Base-by-base conservation (phyloP, 495 filamentous ascomycete species). In the Lindgomyces ingoldianus region DNA sequence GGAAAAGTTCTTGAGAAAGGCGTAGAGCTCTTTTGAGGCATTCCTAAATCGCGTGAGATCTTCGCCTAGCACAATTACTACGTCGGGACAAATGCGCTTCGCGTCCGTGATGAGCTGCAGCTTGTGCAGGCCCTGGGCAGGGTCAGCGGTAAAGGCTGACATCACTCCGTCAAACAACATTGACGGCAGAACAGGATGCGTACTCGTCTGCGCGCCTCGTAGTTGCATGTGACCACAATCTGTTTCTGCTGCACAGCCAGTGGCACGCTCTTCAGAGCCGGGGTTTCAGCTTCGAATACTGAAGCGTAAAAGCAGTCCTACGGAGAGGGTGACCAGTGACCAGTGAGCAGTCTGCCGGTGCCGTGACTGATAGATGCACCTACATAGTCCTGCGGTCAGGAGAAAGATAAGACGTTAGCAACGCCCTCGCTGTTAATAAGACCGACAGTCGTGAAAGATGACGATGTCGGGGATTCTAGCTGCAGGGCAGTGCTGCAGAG, bases 181-280 rank as follows among this genome's bases (percentile, higher is more conserved):
- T 39, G 33, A 6, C 6, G 33, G 33, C 6, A 33, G 12, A 41
- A 22, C 9, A n/a, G n/a, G n/a, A n/a, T 41, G 36, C 72, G n/a
- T 74, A 76, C 74, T 47, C 77, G 54, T 57, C 73, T 53, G 29
- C 93, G 84, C 6, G 93, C 93, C 71, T 89, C 90, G 73, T 96
- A 96, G 76, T 98, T 96, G 81, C 91, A 96, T 3, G 93, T 98
- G 45, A 92, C 93, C 25, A 96, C 84, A 46, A 96, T 96, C 69
- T 90, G 88, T 77, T 96, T 96, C 77, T 91, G 88, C 72, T 89
- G 86, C 36, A 91, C 85, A 47, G 85, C 87, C 46, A 96, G 76
- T 9, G 91, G 91, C 42, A 88, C 75, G 0, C 82, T 77, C 64
- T 85, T 91, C 63, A 96, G 79, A 0, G 80, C 75, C 0, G 93